A percentile compares a stretch with the other conserved stretches of the same genome.
Evolutionary conservation across 164 flowering plant species (phyloP).

Genomic region (Vitis rotundifolia): DNA sequence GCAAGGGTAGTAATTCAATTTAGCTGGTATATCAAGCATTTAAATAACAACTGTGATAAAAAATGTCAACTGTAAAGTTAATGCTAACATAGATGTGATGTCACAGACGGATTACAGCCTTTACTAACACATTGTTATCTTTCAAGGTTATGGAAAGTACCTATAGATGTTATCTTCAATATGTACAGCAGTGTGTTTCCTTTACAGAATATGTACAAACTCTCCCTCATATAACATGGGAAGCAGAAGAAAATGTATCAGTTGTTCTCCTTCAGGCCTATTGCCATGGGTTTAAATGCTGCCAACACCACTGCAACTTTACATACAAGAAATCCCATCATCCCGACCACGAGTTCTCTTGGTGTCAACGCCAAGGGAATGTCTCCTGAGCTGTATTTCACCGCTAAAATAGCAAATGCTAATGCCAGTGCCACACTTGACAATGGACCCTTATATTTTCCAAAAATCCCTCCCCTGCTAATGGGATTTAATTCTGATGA

Average conservation of each 20-base stretch:
- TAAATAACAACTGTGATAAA: too few species aligned
- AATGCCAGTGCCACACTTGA: conserved; percentile 49
- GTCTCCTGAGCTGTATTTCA: conserved; percentile 48
- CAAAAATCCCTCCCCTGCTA: conserved; percentile 21
- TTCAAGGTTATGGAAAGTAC: too few species aligned
- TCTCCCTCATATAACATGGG: not conserved
- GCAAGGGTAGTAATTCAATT: too few species aligned
- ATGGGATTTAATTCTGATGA: conserved; percentile 29
- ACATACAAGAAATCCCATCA: conserved; percentile 76
- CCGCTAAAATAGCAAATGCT: conserved; percentile 29
- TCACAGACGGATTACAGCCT: too few species aligned
- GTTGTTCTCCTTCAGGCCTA: conserved; percentile 33
- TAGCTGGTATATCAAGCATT: too few species aligned
- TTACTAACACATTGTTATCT: too few species aligned
- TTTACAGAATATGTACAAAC: not conserved
- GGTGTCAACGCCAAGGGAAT: conserved; percentile 37
- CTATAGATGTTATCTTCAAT: too few species aligned
- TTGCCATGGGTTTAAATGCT: conserved; percentile 64
- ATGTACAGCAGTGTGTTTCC: too few species aligned
- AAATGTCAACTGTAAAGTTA: too few species aligned
- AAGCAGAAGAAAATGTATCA: conserved; percentile 14
- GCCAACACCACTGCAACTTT: conserved; percentile 82
- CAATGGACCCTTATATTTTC: conserved; percentile 46
- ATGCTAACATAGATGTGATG: too few species aligned
- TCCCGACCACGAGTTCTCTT: conserved; percentile 62